Base-by-base conservation (phyloP, 306 rosid species). In the Oxytropis ochrocephala region DNA sequence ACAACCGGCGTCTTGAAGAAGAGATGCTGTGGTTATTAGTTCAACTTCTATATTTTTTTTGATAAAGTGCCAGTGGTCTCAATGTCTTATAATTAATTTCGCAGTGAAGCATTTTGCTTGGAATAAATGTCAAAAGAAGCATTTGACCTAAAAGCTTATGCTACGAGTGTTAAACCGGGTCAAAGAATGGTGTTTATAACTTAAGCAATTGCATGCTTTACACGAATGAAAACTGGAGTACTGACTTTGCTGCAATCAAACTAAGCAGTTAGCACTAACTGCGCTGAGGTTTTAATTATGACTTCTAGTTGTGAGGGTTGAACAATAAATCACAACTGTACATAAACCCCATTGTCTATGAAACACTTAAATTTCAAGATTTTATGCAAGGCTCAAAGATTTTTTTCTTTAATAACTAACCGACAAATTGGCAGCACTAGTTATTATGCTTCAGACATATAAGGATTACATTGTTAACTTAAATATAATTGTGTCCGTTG, bases 401-500 rank as follows among this genome's bases (percentile, higher is more conserved):
- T 39, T 5, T 36, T 5, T 41, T 5, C 24, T 39, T 41, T 44
- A 53, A 19, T 69, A 27, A 42, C 16, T 58, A 35, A 46, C 46
- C 7, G 44, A 50, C 43, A 60, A 29, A 11, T 60, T 51, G 10
- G 32, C 69, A 48, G 17, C 18, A 39, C 73, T 49, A 21, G 55
- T 47, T 47, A 57, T 68, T 18, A 47, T 64, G 48, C 55, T 46
- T 11, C 12, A 42, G 47, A 29, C 42, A 48, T 46, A 46, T 48
- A 13, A 21, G 64, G 52, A 36, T 11, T 57, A n/a, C 13, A 14
- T 62, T 33, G 42, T n/a, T 5, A 61, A 64, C 32, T 33, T 38
- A 60, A 61, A 13, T 66, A 30, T 80, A 38, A 75, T 50, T 32
- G 43, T 7, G 72, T 68, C 29, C 49, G 69, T 73, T 76, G 44